Percentiles rank a stretch among this genome's conserved stretches.
Evolutionary conservation across 2,329 filamentous ascomycete species (phyloP).

Genomic region (Cercospora brassicicola): DNA sequence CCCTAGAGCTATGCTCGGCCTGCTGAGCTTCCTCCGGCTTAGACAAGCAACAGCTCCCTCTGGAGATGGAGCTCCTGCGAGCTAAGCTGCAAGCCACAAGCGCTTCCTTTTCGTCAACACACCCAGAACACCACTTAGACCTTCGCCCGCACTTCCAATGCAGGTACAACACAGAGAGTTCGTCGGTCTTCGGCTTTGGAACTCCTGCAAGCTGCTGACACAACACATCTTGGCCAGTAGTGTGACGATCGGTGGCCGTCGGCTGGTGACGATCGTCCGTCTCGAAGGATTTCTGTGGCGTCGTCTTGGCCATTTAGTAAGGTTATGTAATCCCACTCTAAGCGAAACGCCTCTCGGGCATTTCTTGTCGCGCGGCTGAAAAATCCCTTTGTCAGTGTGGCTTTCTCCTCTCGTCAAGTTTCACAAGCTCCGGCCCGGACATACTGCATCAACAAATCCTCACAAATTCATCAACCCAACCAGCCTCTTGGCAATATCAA

Average conservation of each 20-base stretch:
- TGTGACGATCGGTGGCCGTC: not conserved
- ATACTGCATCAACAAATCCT: not conserved
- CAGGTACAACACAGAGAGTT: not conserved
- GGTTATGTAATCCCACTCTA: not conserved
- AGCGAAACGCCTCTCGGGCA: not conserved
- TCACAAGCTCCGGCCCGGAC: not conserved
- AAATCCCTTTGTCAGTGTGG: slow-evolving; percentile 5
- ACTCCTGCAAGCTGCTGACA: not conserved
- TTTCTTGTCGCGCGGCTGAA: not conserved
- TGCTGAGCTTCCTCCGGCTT: slow-evolving; percentile 7
- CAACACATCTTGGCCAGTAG: not conserved
- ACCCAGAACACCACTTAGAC: not conserved
- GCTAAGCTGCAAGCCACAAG: slow-evolving; percentile 8
- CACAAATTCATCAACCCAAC: slow-evolving; percentile 27
- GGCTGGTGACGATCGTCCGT: not conserved
- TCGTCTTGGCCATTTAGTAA: not conserved
- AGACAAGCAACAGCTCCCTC: slow-evolving; percentile 1
- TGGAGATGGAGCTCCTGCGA: not conserved
- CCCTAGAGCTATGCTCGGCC: not conserved
- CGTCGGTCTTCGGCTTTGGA: not conserved
- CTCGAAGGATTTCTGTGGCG: not conserved
- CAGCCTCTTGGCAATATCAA: slow-evolving; percentile 46
- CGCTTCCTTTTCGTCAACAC: not conserved
- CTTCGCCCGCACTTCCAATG: not conserved
- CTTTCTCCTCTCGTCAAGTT: not conserved